Evolutionary conservation across 495 filamentous ascomycete species (phyloP).

Genomic region (Durotheca rogersii): DNA sequence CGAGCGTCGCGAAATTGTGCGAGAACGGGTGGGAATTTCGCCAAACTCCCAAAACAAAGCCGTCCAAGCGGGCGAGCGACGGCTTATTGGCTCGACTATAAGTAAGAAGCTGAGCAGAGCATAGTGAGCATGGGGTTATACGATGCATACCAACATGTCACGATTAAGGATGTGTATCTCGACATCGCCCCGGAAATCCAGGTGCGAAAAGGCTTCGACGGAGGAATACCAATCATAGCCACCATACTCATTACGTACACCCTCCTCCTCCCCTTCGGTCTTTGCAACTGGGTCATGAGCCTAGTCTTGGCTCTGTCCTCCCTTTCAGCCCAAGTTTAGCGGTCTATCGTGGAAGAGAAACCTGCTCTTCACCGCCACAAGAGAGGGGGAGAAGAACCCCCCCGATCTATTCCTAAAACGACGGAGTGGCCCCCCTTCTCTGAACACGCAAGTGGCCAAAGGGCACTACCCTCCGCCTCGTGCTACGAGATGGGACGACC

Average conservation of each 20-base stretch:
- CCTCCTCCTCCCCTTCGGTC: not conserved
- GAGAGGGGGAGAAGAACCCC: not conserved
- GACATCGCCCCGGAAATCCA: slow-evolving; percentile 17
- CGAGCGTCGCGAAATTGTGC: slow-evolving; percentile 11
- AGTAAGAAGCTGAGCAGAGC: too few species aligned
- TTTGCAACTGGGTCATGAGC: too few species aligned
- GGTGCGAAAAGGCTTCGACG: too few species aligned
- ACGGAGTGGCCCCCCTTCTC: not conserved
- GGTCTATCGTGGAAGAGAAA: not conserved
- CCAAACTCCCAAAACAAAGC: not conserved
- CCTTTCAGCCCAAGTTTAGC: not conserved
- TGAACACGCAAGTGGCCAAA: not conserved
- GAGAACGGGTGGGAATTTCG: slow-evolving; percentile 17
- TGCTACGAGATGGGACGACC: slow-evolving; percentile 11
- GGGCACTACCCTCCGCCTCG: slow-evolving; percentile 5
- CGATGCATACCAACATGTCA: too few species aligned
- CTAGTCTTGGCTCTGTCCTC: not conserved
- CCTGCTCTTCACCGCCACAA: slow-evolving; percentile 11
- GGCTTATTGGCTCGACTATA: slow-evolving; percentile 2
- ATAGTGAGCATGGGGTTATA: too few species aligned
- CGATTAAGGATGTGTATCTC: slow-evolving; percentile 14
- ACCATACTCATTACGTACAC: slow-evolving; percentile 18
- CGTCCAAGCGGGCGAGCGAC: slow-evolving; percentile 6
- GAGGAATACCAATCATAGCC: too few species aligned
- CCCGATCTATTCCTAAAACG: not conserved